Percentiles rank a stretch among this genome's conserved stretches.
Evolutionary conservation across 148 eudicot species (phyloP).

Genomic region (Tetragonia tetragonoides): DNA sequence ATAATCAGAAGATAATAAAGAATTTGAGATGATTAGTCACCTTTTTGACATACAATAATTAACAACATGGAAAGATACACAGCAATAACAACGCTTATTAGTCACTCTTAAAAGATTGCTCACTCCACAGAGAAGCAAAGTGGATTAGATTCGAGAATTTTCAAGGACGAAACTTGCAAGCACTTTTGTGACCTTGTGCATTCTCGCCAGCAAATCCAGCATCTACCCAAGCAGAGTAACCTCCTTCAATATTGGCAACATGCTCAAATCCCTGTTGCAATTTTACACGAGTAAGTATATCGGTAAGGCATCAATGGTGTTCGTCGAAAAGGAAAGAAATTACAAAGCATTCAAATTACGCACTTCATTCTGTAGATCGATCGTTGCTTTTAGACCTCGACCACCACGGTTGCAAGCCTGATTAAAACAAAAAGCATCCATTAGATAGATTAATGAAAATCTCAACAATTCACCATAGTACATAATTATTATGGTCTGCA

Average conservation of each 20-base stretch:
- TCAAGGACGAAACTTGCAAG: constrained; percentile 37
- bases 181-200: constrained; percentile 22
- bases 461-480: no score
- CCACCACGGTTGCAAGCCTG: constrained; percentile 43
- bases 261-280: constrained; percentile 47
- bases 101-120: no score
- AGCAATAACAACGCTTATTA: no score
- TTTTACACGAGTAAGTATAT: no score
- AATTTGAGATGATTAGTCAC: no score
- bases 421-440: not conserved
- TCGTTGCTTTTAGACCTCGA: constrained; percentile 28
- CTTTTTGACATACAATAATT: no score
- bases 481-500: no score
- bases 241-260: constrained; percentile 60
- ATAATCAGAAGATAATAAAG: no score
- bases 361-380: constrained; percentile 35
- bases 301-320: no score
- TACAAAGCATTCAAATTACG: not conserved
- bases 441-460: not conserved
- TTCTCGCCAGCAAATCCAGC: constrained; percentile 44
- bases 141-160: not conserved
- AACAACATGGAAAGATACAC: no score
- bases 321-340: no score
- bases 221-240: constrained; percentile 54
- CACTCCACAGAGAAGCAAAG: not conserved